phyloP scores from a whole-genome alignment of 2,329 filamentous ascomycete genomes.

The Colletotrichum chlorophyti region DNA sequence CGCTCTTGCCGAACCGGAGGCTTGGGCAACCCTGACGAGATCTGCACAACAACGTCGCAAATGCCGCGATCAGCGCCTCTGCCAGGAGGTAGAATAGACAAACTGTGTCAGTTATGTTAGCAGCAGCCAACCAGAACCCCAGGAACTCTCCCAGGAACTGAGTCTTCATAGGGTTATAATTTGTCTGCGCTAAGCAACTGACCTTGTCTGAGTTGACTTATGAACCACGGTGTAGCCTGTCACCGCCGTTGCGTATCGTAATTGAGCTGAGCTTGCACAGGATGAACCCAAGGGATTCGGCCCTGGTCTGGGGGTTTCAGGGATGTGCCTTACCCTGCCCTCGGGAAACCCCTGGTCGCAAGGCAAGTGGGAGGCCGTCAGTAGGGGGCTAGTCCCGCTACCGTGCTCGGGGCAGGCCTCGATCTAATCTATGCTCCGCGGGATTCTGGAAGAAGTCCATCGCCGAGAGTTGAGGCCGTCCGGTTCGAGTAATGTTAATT shows the following conservation, averaged over 20 bases:
- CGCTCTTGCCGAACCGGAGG: constrained; percentile 10
- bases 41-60: constrained; percentile 8
- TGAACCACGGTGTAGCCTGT: not conserved
- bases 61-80: constrained; percentile 15
- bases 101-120: constrained; percentile 10
- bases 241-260: not conserved
- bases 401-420: not conserved
- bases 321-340: not conserved
- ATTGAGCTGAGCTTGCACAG: not conserved
- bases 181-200: not conserved
- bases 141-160: not conserved
- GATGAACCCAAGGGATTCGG: not conserved
- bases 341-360: constrained; percentile 1
- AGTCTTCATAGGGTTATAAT: constrained; percentile 7
- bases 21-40: constrained; percentile 7
- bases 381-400: too few relatives aligned
- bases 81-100: not conserved
- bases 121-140: not conserved
- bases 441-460: not conserved
- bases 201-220: not conserved
- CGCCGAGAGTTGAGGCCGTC: not conserved
- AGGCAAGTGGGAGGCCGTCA: constrained; percentile 9
- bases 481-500: not conserved
- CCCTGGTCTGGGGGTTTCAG: too few relatives aligned
- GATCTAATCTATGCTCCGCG: not conserved